phyloP scores from a whole-genome alignment of 73 alveolate species.

The Paramecium tetraurelia region DNA sequence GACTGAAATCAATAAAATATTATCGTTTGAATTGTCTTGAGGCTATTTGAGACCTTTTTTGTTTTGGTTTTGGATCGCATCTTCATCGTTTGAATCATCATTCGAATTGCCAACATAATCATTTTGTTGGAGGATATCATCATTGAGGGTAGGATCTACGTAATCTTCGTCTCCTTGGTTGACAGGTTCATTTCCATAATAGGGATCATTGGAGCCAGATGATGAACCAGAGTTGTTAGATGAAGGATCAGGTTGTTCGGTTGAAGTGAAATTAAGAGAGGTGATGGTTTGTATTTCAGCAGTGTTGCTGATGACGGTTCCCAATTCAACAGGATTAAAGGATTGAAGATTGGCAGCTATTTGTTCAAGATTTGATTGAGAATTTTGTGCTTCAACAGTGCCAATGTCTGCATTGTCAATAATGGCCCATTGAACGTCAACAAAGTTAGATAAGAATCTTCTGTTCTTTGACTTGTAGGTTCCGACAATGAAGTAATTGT shows the following conservation, averaged over 20 bases:
- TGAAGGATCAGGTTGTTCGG: neutral
- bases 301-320: neutral
- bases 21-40: neutral
- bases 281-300: neutral
- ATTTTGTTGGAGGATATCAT: neutral
- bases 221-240: neutral
- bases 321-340: constrained; percentile 9
- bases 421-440: neutral
- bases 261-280: neutral
- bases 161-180: neutral
- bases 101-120: neutral
- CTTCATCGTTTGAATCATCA: neutral
- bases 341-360: neutral
- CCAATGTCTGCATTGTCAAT: neutral
- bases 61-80: neutral
- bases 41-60: neutral
- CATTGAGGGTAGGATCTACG: neutral
- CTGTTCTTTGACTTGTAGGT: neutral
- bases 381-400: neutral
- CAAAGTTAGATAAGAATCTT: neutral
- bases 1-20: neutral
- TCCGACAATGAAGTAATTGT: constrained; percentile 37
- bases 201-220: neutral
- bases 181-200: constrained; percentile 12
- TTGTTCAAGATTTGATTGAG: neutral